Conservation (phyloP, 169 alveolate species). For the Besnoitia besnoiti region DNA sequence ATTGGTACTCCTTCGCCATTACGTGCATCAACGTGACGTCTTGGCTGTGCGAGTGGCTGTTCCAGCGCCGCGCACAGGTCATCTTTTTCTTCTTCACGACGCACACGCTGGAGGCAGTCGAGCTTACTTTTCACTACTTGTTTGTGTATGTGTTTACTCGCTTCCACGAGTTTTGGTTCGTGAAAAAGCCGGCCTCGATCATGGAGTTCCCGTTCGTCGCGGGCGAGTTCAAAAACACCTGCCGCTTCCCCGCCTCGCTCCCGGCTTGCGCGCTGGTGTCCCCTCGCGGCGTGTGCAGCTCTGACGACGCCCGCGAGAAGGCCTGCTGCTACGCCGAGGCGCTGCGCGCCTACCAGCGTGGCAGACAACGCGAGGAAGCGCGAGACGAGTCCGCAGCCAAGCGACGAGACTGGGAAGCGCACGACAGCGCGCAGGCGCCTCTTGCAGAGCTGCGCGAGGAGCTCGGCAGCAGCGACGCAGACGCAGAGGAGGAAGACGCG, state of each 20-base stretch:
- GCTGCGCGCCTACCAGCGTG: background rate
- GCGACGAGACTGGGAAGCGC: background rate
- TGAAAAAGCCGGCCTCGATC: constrained; percentile 67
- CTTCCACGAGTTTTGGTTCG: constrained; percentile 71
- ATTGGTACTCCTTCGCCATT: constrained; percentile 80
- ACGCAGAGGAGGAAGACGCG: background rate
- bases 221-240: constrained; percentile 51
- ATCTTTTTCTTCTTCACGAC: constrained; percentile 42
- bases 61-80: constrained; percentile 63
- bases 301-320: background rate
- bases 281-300: constrained; percentile 27
- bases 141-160: constrained; percentile 59
- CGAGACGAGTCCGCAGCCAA: background rate
- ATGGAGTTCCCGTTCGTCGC: constrained; percentile 72
- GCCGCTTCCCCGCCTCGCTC: constrained; percentile 50
- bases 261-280: constrained; percentile 2
- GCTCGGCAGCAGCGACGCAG: background rate
- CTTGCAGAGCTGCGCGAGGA: background rate
- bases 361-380: background rate
- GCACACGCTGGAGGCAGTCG: constrained; percentile 58
- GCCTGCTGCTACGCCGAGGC: constrained; percentile 24
- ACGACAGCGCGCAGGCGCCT: background rate
- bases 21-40: constrained; percentile 76
- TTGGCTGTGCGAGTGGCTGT: constrained; percentile 72
- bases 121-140: constrained; percentile 57